A percentile compares a stretch with the other conserved stretches of the same genome.
Evolutionary conservation across 495 filamentous ascomycete species (phyloP).

Genomic region (Cercophora samala): DNA sequence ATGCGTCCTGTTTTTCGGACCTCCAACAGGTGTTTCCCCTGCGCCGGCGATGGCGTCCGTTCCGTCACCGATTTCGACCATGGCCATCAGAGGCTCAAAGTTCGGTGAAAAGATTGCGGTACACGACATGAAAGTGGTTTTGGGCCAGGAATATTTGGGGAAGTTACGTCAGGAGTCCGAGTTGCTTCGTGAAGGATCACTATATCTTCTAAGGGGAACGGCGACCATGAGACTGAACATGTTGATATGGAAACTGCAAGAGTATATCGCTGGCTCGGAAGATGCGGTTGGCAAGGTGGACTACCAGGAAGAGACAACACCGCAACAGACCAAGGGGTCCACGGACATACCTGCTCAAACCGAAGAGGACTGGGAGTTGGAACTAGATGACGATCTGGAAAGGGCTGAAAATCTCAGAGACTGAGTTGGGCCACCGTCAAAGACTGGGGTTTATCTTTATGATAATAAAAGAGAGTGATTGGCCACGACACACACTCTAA

Average conservation of each 20-base stretch:
- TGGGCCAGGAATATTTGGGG: slow-evolving; percentile 36
- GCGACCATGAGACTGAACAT: slow-evolving; percentile 53
- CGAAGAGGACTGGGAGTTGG: background rate
- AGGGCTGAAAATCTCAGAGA: background rate
- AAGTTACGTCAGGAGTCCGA: slow-evolving; percentile 30
- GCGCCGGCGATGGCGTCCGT: background rate
- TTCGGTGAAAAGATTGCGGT: slow-evolving; percentile 33
- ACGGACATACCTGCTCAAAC: background rate
- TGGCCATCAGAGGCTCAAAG: slow-evolving; percentile 26
- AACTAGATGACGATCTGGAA: background rate
- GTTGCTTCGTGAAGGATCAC: slow-evolving; percentile 32
- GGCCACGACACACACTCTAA: background rate
- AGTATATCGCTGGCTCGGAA: slow-evolving; percentile 43
- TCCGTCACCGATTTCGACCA: slow-evolving; percentile 30
- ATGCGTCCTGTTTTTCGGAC: slow-evolving; percentile 38
- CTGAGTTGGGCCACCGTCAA: background rate
- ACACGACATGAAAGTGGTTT: slow-evolving; percentile 41
- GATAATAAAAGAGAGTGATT: background rate
- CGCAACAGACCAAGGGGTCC: background rate
- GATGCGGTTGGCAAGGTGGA: background rate
- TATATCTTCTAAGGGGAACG: slow-evolving; percentile 43
- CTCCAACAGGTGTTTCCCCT: slow-evolving; percentile 6
- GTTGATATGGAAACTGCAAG: slow-evolving; percentile 66
- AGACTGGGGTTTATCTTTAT: background rate
- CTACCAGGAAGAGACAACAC: background rate